Conservation (phyloP, 2,329 filamentous ascomycete species). For the Alternaria triticimaculans region DNA sequence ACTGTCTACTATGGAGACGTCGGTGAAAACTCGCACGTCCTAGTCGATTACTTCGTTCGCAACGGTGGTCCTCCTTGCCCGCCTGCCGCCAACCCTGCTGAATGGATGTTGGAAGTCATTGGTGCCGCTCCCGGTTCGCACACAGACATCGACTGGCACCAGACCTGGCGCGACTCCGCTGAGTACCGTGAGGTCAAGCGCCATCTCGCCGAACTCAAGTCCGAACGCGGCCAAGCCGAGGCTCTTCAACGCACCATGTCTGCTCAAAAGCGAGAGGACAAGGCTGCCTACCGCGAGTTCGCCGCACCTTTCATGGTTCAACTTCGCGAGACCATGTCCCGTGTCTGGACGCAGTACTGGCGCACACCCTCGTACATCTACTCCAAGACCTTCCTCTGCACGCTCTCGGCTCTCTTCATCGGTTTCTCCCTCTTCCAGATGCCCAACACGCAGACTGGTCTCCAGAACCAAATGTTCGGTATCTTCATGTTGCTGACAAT, state of each 20-base stretch:
- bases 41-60: conserved; percentile 78
- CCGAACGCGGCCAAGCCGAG: conserved; percentile 43
- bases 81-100: conserved; percentile 75
- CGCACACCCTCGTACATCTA: conserved; percentile 89
- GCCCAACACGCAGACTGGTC: conserved; percentile 73
- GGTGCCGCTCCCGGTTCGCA: conserved; percentile 59
- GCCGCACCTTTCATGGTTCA: conserved; percentile 76
- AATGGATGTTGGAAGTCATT: conserved; percentile 74
- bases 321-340: conserved; percentile 69
- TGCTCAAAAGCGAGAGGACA: conserved; percentile 52
- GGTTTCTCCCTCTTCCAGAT: conserved; percentile 81
- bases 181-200: conserved; percentile 55
- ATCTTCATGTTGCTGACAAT: conserved; percentile 84
- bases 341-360: conserved; percentile 93
- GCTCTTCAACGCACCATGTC: conserved; percentile 49
- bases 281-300: conserved; percentile 74
- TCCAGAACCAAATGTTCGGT: conserved; percentile 86
- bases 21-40: conserved; percentile 70
- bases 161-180: conserved; percentile 56
- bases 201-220: conserved; percentile 56
- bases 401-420: conserved; percentile 74
- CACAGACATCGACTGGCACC: conserved; percentile 60
- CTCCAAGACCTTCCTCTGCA: conserved; percentile 75
- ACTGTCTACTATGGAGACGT: conserved; percentile 86
- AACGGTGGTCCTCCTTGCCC: conserved; percentile 72